phyloP scores from a whole-genome alignment of 2,329 filamentous ascomycete genomes.

The Emmonsiellopsis sp. region DNA sequence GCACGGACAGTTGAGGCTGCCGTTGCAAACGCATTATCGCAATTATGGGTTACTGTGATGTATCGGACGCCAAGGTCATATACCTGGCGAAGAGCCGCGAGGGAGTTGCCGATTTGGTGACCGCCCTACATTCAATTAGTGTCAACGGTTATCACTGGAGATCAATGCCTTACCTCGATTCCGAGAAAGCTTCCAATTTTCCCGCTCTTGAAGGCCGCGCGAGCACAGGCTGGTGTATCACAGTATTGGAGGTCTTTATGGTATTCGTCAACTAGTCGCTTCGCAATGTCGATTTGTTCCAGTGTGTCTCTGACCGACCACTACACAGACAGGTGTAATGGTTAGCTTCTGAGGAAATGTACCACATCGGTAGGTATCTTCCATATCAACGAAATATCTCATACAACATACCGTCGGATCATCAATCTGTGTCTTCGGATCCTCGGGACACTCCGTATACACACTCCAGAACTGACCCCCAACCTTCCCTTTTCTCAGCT shows the following conservation, averaged over 20 bases:
- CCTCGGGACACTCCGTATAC: conserved; percentile 16
- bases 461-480: conserved; percentile 25
- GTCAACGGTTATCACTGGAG: neutral
- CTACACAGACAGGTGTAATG: neutral
- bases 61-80: conserved; percentile 15
- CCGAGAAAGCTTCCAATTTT: conserved; percentile 17
- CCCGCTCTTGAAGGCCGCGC: conserved; percentile 12
- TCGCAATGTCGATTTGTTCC: conserved; percentile 19
- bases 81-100: conserved; percentile 10
- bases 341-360: neutral
- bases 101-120: conserved; percentile 19
- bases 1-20: conserved; percentile 14
- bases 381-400: neutral
- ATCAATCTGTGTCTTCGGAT: conserved; percentile 8
- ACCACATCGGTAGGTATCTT: neutral
- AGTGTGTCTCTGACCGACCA: conserved; percentile 18
- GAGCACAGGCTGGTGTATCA: conserved; percentile 12
- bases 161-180: conserved; percentile 11
- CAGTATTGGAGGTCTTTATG: conserved; percentile 16
- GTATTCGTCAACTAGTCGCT: conserved; percentile 16
- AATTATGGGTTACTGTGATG: conserved; percentile 20
- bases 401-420: conserved; percentile 12
- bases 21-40: conserved; percentile 20
- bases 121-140: conserved; percentile 11
- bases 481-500: conserved; percentile 17